Base-by-base conservation (phyloP, 2,329 filamentous ascomycete genomes). In the Neofusicoccum parvum region DNA sequence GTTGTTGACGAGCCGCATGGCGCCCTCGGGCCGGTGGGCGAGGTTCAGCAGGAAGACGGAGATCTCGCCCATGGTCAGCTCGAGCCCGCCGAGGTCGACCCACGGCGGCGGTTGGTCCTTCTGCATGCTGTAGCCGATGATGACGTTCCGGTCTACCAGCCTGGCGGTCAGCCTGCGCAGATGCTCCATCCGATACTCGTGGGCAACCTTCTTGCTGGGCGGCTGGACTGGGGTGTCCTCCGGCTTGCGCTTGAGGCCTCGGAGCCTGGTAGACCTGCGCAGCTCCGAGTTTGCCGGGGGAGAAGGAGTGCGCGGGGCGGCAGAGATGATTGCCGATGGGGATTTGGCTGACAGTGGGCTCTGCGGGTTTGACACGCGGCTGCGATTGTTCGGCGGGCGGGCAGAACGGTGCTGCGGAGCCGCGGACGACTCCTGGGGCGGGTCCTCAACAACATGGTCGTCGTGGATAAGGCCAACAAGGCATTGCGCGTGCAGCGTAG, bases 31-130 rank as follows among this genome's bases (percentile, higher is more conserved):
- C 3, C 43, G 56, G 32, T 48, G 56, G n/a, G 39, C 56, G 14
- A 60, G n/a, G 43, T 60, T 60, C n/a, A 60, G 41, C 23, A 48
- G 32, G 56, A 60, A 60, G 32, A 60, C 56, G 32, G 56, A 17
- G 2, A 60, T 48, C 56, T 60, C 56, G 27, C 43, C 56, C 41
- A 60, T 37, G 17, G 56, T 60, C 10, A 60, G n/a, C 32, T 60
- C 56, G n/a, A 60, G 41, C 5, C 27, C 41, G 43, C 56, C 43
- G 9, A 60, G 32, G 3, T 14, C 43, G 27, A 60, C 43, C 41
- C n/a, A 20, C 9, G 56, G 15, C 32, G 56, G 56, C 27, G 56
- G 41, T 6, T 60, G 27, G 6, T 48, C 27, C 10, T 36, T 17
- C n/a, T 60, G 15, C 32, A 48, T 34, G n/a, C 27, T 20, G n/a